Base-by-base conservation (phyloP, 352 stramenopile genomes). In the Lagenidium giganteum region DNA sequence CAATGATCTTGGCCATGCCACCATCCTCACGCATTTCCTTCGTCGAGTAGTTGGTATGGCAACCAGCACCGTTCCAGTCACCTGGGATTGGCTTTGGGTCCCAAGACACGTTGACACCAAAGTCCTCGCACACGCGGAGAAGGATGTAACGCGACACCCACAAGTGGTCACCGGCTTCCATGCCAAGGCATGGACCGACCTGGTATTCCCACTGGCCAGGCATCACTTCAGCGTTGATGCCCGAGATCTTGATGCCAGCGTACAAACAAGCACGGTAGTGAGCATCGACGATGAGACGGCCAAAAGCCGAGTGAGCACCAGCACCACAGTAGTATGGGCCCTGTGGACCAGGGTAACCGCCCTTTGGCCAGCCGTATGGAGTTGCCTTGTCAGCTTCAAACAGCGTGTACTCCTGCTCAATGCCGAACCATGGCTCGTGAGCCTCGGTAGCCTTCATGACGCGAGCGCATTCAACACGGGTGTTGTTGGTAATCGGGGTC, bases 221-320 rank as follows among this genome's bases (percentile, higher is more conserved):
- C 93, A 98, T 98, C 56, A 98, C 95, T 70, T 98, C 95, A 55
- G 91, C 95, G 69, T 98, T 98, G 52, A 95, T 97, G 53, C 95
- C 95, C 30, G 84, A 97, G 60, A 98, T 87, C 42, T 97, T 90
- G 63, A 98, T 83, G 37, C 94, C 93, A 8, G 95, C 92, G 57
- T 96, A 98, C 18, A 98, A 66, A 60, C 92, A 98, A 21, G 91
- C 91, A 51, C 82, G 81, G 88, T 98, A 98, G 73, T 96, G 78
- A 8, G 94, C 82, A 50, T 98, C 95, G 42, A 93, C 93, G 51
- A 98, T 87, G 47, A 93, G 67, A 49, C 95, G 89, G 59, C 95
- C 95, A 63, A 97, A 98, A 26, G 87, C 93, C 63, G 96, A 98
- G 68, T 98, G 93, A 24, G 95, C 92, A 42, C 95, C 95, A 40